Evolutionary conservation across 2,329 filamentous ascomycete genomes (phyloP).

Genomic region (Colletotrichum lindemuthianum): DNA sequence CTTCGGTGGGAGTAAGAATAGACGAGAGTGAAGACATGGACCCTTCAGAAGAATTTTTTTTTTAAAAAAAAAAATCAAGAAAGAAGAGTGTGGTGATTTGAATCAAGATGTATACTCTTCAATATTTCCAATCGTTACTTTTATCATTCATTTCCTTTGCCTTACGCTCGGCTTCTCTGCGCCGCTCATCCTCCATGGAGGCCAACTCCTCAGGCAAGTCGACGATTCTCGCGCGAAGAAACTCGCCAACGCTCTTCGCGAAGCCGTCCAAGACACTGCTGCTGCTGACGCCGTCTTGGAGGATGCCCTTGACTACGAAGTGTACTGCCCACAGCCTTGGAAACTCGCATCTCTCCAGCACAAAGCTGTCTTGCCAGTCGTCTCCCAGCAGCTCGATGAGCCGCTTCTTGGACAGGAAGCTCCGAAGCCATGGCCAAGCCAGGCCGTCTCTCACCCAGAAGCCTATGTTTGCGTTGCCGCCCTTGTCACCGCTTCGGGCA

Average conservation of each 20-base stretch:
- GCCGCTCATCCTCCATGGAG: slow-evolving; percentile 36
- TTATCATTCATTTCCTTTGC: background rate
- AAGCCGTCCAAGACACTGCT: slow-evolving; percentile 58
- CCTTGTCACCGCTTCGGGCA: slow-evolving; percentile 47
- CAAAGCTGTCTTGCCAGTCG: slow-evolving; percentile 53
- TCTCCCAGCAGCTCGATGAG: slow-evolving; percentile 53
- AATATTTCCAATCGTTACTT: background rate
- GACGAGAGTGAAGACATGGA: slow-evolving; percentile 1
- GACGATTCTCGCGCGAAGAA: slow-evolving; percentile 47
- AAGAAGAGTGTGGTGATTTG: background rate
- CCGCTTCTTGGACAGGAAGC: slow-evolving; percentile 48
- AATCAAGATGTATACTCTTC: too few relatives aligned
- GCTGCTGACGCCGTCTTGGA: slow-evolving; percentile 58
- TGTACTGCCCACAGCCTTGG: slow-evolving; percentile 53
- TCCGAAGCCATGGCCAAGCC: slow-evolving; percentile 53
- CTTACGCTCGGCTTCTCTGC: slow-evolving; percentile 8
- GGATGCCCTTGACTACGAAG: slow-evolving; percentile 56
- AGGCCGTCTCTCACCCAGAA: slow-evolving; percentile 48
- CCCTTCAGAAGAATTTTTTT: background rate
- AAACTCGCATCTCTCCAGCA: slow-evolving; percentile 58
- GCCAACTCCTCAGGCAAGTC: slow-evolving; percentile 42
- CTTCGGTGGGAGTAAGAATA: background rate
- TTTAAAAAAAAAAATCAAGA: background rate
- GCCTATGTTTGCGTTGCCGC: slow-evolving; percentile 47
- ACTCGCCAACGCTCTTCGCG: slow-evolving; percentile 64